Base-by-base conservation (phyloP, 2,329 filamentous ascomycete species). In the Fusarium burgessii region DNA sequence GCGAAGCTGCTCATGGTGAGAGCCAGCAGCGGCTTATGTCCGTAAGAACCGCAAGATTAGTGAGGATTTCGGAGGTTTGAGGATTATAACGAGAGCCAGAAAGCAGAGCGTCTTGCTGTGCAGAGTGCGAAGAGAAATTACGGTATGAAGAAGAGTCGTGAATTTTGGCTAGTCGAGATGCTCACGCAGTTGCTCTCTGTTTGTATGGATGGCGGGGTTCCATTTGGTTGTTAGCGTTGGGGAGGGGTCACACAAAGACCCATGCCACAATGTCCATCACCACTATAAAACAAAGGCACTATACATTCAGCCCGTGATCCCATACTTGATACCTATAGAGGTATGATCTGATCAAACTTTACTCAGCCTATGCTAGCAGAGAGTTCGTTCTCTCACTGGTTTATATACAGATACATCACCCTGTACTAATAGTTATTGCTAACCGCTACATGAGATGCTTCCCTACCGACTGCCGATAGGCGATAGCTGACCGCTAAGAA, bases 1-100 rank as follows among this genome's bases (percentile, higher is more conserved):
- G 88, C 82, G 80, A 91, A 91, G 78, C 85, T 89, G 78, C 85
- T 89, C 91, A 93, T 93, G 77, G 66, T 78, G 63, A 67, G 65
- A 65, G 67, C 74, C 64, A 62, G 62, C 52, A 29, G 58, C 38
- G 50, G 66, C 70, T 62, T 66, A 58, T 66, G 66, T 72, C 74
- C 62, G 59, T 62, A 27, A 59, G 66, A 66, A 56, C 72, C 51
- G 52, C 66, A 66, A 47, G 51, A 54, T 40, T 47, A 42, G 60
- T 65, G 27, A 46, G 52, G 35, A 42, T 23, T 20, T 40, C 51
- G 64, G 55, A 41, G 25, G 40, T 55, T 51, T 20, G 49, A 63
- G 43, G 35, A 51, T 35, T 18, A 33, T 5, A 54, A 54, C 40
- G 46, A 55, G 54, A 29, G 20, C 20, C 38, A 41, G 20, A 59